Conservation (phyloP, 192 early-diverging fungal genomes). For the Umbelopsis ramanniana region DNA sequence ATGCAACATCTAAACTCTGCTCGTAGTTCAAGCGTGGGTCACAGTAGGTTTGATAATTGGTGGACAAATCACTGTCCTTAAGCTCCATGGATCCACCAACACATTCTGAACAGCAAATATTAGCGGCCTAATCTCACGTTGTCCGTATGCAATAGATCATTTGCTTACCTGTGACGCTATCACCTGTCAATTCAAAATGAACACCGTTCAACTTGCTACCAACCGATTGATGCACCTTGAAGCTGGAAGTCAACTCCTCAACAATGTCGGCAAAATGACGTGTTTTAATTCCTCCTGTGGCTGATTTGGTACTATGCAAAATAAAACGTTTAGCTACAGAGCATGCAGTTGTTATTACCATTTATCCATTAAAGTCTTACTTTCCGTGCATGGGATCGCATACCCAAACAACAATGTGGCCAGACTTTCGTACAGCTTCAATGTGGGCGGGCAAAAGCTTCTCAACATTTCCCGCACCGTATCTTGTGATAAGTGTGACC, state of each 20-base stretch:
- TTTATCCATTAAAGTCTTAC: conserved; percentile 33
- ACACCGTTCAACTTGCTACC: conserved; percentile 85
- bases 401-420: conserved; percentile 92
- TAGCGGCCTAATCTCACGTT: background rate
- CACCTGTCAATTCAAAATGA: conserved; percentile 97
- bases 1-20: conserved; percentile 95
- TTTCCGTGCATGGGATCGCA: conserved; percentile 99
- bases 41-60: conserved; percentile 96
- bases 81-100: conserved; percentile 99
- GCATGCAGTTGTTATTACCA: background rate
- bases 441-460: conserved; percentile 88
- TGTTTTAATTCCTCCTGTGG: conserved; percentile 86
- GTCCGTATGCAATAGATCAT: background rate
- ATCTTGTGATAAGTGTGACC: conserved; percentile 94
- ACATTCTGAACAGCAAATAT: conserved; percentile 60
- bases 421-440: conserved; percentile 82
- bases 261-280: conserved; percentile 90
- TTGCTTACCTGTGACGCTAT: conserved; percentile 82
- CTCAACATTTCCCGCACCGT: conserved; percentile 85
- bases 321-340: background rate
- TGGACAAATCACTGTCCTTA: conserved; percentile 74
- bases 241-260: conserved; percentile 80
- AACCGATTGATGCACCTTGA: conserved; percentile 78
- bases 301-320: conserved; percentile 72
- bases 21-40: conserved; percentile 97